Conservation (phyloP, 345 rosid genomes). For the Eucalyptus caleyi region DNA sequence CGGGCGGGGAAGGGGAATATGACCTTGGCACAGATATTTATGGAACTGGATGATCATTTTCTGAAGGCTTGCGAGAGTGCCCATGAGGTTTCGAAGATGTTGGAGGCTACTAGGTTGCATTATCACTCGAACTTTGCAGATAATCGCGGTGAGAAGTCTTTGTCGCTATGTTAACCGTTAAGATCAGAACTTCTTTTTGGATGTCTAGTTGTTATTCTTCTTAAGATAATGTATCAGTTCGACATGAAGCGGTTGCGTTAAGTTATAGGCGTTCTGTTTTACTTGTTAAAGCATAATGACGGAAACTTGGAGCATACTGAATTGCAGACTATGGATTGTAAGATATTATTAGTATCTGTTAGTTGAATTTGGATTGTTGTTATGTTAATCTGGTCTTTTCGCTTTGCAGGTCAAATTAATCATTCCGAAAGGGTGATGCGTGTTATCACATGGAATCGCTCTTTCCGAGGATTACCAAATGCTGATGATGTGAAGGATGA, state of each 20-base stretch:
- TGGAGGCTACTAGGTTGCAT: conserved; percentile 91
- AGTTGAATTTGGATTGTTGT: not conserved
- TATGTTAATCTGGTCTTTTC: not conserved
- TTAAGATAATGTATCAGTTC: not conserved
- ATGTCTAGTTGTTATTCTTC: not conserved
- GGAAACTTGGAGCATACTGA: not conserved
- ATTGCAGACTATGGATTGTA: not conserved
- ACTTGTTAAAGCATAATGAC: not conserved
- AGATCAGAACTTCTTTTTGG: not conserved
- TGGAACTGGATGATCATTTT: conserved; percentile 77
- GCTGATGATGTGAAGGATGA: conserved; percentile 59
- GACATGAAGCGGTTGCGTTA: not conserved
- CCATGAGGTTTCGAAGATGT: conserved; percentile 85
- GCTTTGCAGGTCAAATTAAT: conserved; percentile 69
- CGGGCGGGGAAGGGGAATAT: conserved; percentile 4
- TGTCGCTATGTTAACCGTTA: not conserved
- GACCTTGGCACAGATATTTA: conserved; percentile 41
- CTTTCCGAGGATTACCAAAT: conserved; percentile 49
- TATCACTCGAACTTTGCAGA: conserved; percentile 99
- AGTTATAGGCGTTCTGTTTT: not conserved
- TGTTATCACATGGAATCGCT: conserved; percentile 93
- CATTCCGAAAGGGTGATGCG: conserved; percentile 95
- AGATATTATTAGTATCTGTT: not conserved
- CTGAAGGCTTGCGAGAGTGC: conserved; percentile 87
- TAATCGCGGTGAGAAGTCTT: conserved; percentile 51